Base-by-base conservation (phyloP, 2,329 filamentous ascomycete species). In the Arthrobotrys iridis region DNA sequence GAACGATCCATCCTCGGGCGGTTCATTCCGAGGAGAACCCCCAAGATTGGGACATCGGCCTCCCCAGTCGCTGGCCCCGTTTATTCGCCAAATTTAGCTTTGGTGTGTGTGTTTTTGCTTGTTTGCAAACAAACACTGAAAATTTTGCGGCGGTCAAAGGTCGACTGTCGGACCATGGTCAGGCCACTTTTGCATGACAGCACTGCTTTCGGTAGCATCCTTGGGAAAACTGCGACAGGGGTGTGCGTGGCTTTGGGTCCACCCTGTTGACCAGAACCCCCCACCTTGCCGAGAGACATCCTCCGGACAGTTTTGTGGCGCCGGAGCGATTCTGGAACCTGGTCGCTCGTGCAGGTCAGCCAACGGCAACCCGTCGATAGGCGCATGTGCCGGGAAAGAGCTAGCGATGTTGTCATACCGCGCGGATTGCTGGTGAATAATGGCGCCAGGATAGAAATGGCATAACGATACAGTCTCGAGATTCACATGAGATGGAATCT, bases 151-250 rank as follows among this genome's bases (percentile, higher is more conserved):
- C 37, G 43, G 40, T 8, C 24, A 46, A 50, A 58, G 28, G 30
- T 59, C 33, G 52, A 60, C 50, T 67, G 71, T 75, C 63, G 71
- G 71, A 75, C 71, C 11, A 75, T 75, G 71, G 71, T 75, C 71
- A 75, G 71, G 71, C 71, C 71, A 75, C 71, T 75, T 68, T 64
- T 68, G 71, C 71, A 75, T 75, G 57, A 68, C 55, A 15, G 45
- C 28, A 60, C 71, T 68, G 71, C 22, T 68, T 75, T 75, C 35
- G 71, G 71, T 67, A 28, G 45, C 45, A 63, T 48, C 57, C 52
- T 43, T 68, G 55, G 71, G 63, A 48, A 43, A 52, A 55, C 63
- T 59, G 62, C 55, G 63, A 68, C 71, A 46, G 46, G 70, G 70
- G 48, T 59, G 7, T 58, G 50, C 50, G 30, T 55, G 50, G 30